Evolutionary conservation across 1,284 basidiomycete species (phyloP), one percentile per base, ranked within the genome.

Genomic region (Boletus semigastroideus): DNA sequence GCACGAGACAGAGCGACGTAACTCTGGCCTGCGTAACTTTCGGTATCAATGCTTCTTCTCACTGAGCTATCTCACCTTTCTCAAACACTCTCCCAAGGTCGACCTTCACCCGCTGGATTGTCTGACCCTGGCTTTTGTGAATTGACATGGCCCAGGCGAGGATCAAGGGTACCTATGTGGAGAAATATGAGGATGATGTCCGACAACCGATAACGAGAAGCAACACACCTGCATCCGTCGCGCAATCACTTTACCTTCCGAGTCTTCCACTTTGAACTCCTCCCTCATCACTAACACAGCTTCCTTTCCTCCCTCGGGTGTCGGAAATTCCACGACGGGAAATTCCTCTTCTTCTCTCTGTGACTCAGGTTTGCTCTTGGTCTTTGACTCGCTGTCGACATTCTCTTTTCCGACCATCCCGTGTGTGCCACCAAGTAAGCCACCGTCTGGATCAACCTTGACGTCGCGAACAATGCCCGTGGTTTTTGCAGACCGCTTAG

Each of bases 1-100:
- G 92, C 92, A 12, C 92, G 83, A 9, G 90, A 92, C 9, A 94
- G 74, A 0, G 92, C 92, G 12, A 93, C 90, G 58, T 94, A 94
- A 39, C 87, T 88, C 72, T 88, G 87, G 3, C 82, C 83, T 80
- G 48, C 12, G 17, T 3, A 4, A 2, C 16, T 3, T 37, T 59
- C n/a, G 59, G 49, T 17, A 31, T 30, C 33, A 27, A 9, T 1
- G 31, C 14, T 28, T 40, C 12, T 14, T 4, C 7, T 9, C 16
- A 13, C 11, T 0, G 7, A 17, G 36, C 8, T 46, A 39, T 44
- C 53, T 55, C 86, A 76, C 87, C 87, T 65, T 87, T 88, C 68
- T 91, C 89, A 62, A 92, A 88, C 9, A 85, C 81, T 42, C 72
- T 77, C 0, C 74, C 74, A 10, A 86, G 72, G 63, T 87, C 83